phyloP scores from a whole-genome alignment of 306 rosid genomes.

The Dryas drummondii region DNA sequence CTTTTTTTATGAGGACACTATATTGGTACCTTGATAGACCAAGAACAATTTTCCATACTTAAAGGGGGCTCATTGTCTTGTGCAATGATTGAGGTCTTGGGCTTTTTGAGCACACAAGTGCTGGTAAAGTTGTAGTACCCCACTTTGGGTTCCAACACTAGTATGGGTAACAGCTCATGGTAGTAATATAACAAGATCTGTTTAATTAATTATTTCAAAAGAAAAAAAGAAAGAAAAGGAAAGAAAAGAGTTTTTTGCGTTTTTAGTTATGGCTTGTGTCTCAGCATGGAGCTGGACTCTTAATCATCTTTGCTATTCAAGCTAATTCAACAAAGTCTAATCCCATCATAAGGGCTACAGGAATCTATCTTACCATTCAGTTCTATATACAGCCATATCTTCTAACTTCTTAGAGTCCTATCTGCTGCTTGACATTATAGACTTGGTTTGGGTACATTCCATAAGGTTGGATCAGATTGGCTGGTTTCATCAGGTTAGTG shows the following conservation, averaged over 20 bases:
- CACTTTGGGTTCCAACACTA: background rate
- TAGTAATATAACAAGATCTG: background rate
- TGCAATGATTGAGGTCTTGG: no score
- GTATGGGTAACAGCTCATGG: background rate
- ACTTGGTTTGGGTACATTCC: no score
- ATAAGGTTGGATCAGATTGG: background rate
- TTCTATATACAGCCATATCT: no score
- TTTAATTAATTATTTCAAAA: background rate
- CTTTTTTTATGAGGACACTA: no score
- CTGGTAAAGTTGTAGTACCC: background rate
- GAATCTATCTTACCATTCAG: background rate
- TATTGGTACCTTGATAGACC: no score
- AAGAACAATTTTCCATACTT: no score
- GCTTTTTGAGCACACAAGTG: no score
- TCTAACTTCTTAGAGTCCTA: no score
- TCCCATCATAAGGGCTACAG: no score
- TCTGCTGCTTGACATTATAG: no score
- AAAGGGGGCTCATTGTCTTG: no score
- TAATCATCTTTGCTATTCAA: background rate
- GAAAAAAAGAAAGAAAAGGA: background rate
- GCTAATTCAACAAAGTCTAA: background rate
- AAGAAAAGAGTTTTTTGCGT: background rate
- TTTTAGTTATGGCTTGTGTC: background rate
- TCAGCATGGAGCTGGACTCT: background rate
- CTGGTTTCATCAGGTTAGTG: no score